Evolutionary conservation across 768 basidiomycete genomes (phyloP).

Genomic region (Gyrodon lividus): DNA sequence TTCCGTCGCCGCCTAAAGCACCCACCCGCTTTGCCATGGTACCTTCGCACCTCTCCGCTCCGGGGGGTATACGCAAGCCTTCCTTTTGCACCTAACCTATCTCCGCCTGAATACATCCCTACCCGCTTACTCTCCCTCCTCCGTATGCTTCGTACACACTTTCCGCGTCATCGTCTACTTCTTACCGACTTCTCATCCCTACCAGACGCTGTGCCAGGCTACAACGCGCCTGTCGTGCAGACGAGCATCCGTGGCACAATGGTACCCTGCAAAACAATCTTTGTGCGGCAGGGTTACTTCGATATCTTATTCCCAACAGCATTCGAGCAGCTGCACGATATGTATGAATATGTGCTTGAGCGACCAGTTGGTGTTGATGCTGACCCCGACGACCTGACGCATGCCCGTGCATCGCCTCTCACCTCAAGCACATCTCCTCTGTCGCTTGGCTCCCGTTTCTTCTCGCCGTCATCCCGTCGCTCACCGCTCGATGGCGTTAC

Average conservation of each 20-base stretch:
- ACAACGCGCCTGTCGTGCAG: conserved; percentile 89
- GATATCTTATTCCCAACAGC: conserved; percentile 99
- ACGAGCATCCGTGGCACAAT: conserved; percentile 83
- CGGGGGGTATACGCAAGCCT: conserved; percentile 66
- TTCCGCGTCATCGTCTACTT: conserved; percentile 92
- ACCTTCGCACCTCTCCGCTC: conserved; percentile 53
- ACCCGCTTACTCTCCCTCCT: conserved; percentile 87
- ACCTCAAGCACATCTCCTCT: conserved; percentile 48
- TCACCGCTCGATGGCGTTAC: conserved; percentile 66
- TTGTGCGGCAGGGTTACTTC: conserved; percentile 94
- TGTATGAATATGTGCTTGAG: conserved; percentile 84
- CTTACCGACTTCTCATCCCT: conserved; percentile 90
- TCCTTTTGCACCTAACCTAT: conserved; percentile 91
- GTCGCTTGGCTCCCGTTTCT: conserved; percentile 61
- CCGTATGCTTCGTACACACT: conserved; percentile 73
- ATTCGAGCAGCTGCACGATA: conserved; percentile 80
- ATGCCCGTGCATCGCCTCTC: conserved; percentile 51
- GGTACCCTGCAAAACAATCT: conserved; percentile 85
- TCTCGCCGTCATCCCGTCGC: conserved; percentile 58
- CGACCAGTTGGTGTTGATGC: conserved; percentile 41
- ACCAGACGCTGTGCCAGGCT: conserved; percentile 72
- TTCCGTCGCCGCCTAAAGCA: conserved; percentile 61
- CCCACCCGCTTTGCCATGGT: conserved; percentile 54
- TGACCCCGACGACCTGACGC: conserved; percentile 19
- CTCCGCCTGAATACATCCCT: conserved; percentile 85